Base-by-base conservation (phyloP, 768 basidiomycete species). In the Collybia nuda region DNA sequence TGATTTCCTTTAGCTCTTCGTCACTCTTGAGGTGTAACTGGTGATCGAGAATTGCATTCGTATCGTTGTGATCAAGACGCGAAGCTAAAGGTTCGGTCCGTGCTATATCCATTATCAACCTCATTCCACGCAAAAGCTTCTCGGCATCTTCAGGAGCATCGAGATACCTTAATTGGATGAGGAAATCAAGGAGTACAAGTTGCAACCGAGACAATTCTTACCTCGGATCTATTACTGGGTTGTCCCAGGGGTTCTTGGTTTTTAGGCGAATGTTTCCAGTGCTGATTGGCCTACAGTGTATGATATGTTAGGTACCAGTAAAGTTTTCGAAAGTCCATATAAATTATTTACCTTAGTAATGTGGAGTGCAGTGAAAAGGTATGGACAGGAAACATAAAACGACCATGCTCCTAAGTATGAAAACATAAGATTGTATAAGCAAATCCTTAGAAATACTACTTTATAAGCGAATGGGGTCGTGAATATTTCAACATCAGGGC, bases 401-500 rank as follows among this genome's bases (percentile, higher is more conserved):
- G 36, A 2, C 69, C 75, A 52, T 77, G 75, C 18, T 74, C 67
- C 70, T 73, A 26, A 17, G 12, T 45, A 43, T 44, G 43, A 28
- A 8, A 11, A 28, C 18, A 40, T 48, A n/a, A 26, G 7, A 7
- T 26, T 26, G 24, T 23, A n/a, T 32, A 26, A 9, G 37, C 7
- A 7, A 14, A 28, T 28, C 24, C 29, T 17, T 5, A 6, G 28
- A 11, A 26, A 19, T 57, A 59, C 38, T 17, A 72, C 72, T 61
- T 73, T 75, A 55, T 73, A 74, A 21, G 70, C 78, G 38, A 76
- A 48, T 1, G 76, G 68, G 3, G 72, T 76, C 6, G 66, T 61
- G 55, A 79, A 74, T 17, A 78, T 47, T 53, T 81, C 79, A 11
- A 79, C 53, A 61, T 81, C 79, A 14, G 79, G 79, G 40, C 75